Evolutionary conservation across 768 basidiomycete genomes (phyloP), one percentile per base, ranked within the genome.

Genomic region (Macrolepiota dolichaula): DNA sequence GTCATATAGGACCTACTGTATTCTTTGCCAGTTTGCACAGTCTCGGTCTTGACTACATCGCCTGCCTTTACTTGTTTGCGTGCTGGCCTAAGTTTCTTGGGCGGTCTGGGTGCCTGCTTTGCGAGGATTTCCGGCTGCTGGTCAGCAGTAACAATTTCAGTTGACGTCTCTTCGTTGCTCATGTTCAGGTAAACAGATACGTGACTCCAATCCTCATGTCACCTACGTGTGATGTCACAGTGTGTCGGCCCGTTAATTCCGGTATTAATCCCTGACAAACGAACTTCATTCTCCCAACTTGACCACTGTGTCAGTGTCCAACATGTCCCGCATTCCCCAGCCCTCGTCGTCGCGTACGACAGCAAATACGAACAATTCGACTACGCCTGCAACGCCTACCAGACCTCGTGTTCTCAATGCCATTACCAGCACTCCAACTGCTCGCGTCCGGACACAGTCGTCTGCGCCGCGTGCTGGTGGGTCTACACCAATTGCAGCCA

Each of bases 11-110:
- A 85, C 90, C 68, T 67, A 96, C 95, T 98, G 77, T 96, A 97
- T 72, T 97, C 95, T 73, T 96, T 96, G 52, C 95, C 95, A 0
- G 94, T 93, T 74, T 98, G 95, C 9, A 88, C 84, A 0, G 89
- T 85, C 71, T 95, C 94, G 53, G 84, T 86, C 76, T 93, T 94
- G 65, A 92, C 92, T 17, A 96, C 91, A 67, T 96, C 89, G 38
- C 94, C 95, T 1, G 91, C 77, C 66, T 91, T 89, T 12, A 98
- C 94, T 69, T 98, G 95, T 68, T 96, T 94, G 52, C 94, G 78
- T n/a, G 95, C 95, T 3, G 96, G 96, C 67, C 90, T 90, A 13
- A 92, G 78, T 69, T 92, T 94, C 72, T 89, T 93, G 17, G 70
- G 68, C 5, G 60, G 62, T 46, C 44, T 49, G 6, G 52, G 57